Evolutionary conservation across 768 basidiomycete genomes (phyloP), one percentile per base, ranked within the genome.

Genomic region (Tricholoma matsutake): DNA sequence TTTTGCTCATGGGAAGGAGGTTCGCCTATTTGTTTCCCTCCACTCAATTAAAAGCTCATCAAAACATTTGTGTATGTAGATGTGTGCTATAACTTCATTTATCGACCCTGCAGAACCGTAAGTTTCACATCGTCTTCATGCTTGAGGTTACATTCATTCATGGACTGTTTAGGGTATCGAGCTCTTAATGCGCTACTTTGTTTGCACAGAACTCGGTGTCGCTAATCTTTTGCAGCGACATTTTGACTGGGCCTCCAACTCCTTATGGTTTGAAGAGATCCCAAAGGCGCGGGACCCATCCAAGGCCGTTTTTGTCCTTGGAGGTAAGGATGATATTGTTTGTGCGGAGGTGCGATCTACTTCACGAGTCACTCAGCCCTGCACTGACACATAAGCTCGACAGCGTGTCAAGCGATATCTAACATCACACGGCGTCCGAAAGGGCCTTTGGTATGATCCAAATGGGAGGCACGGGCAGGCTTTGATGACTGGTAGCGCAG

Each of bases 1-100:
- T 93, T 95, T 73, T 95, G 93, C 72, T 86, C 89, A 6, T 98
- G 94, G 94, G 95, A 97, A 82, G 94, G 94, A 61, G 89, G 91
- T 89, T 66, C 61, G 83, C 43, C 13, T 79, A 8, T 39, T 60
- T 9, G 54, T 20, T n/a, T 43, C 35, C 9, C 32, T 11, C n/a
- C 60, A 20, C 16, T 28, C 51, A 32, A 56, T 22, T 45, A 18
- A 11, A 51, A 31, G 25, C 16, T 16, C 56, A 11, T 53, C 34
- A 45, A 49, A 59, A 32, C 60, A 43, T 34, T 28, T n/a, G 58
- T 28, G 20, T 66, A 58, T 28, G 20, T 66, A 90, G 93, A 94
- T 73, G 86, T 96, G 28, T 96, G 94, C 71, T 91, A 90, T 76
- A 94, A 94, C 69, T 96, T 96, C 74, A 78, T 95, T 56, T 96